Evolutionary conservation across 306 rosid species (phyloP), one percentile per base, ranked within the genome.

Genomic region (Gastrolobium villosum): DNA sequence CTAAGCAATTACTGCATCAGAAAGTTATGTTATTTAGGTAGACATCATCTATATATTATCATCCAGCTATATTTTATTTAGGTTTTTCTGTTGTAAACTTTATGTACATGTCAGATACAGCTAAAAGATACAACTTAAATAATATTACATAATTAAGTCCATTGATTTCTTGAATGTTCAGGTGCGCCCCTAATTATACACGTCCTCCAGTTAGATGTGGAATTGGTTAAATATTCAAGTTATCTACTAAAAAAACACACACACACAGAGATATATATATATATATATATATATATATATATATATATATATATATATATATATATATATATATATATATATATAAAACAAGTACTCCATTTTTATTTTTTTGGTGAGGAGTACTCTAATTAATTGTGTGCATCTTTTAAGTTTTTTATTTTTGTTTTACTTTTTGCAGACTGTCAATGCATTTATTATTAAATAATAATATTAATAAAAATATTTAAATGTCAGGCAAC

Each of bases 381-480:
- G n/a, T n/a, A 73, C 67, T 81, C 75, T 74, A 68, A 60, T 70
- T 50, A 57, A 72, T 56, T 76, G 79, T 53, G 45, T 36, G 36
- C 70, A 35, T 7, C 77, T 81, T 72, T 44, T 44, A 37, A 71
- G 71, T 13, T 31, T 66, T 36, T 48, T 34, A 28, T 62, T 34
- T 65, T 43, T 67, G 63, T 74, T 65, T 79, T 70, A 71, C 79
- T 78, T 62, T 80, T 74, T 26, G 77, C 68, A 74, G 49, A 78
- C 65, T 64, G 86, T 74, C 79, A 70, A 78, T 82, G 79, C 76
- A 65, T 77, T 65, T 14, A 53, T 65, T 48, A 76, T 2, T 48
- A 36, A 63, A 45, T 10, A 55, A 49, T 37, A 10, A 48, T 36
- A 50, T 2, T 9, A 31, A 50, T n/a, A 46, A 67, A 2, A 75